Percentiles rank a stretch among this genome's conserved stretches.
phyloP scores from a whole-genome alignment of 2,329 filamentous ascomycete species.

The Ophiostoma sp. region DNA sequence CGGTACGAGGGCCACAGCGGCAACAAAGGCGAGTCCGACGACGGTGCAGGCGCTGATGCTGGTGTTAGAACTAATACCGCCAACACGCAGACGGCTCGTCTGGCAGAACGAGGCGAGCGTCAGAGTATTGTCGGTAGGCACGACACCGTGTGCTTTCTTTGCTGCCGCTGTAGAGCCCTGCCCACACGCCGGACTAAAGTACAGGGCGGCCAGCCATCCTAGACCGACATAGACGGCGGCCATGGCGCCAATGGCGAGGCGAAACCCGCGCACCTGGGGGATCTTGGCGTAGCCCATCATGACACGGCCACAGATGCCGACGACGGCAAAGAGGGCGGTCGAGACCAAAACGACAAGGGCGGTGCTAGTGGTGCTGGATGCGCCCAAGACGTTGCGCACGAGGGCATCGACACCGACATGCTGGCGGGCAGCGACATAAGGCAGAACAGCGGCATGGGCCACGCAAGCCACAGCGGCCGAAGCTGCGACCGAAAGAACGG shows the following conservation, averaged over 20 bases:
- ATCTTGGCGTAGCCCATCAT: conserved; percentile 35
- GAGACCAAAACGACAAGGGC: background rate
- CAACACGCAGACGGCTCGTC: background rate
- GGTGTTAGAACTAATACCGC: background rate
- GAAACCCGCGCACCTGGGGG: conserved; percentile 35
- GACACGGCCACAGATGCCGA: conserved; percentile 33
- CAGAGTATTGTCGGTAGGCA: background rate
- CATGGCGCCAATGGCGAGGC: conserved; percentile 36
- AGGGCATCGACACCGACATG: background rate
- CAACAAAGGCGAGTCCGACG: conserved; percentile 15
- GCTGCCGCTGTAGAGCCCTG: too few relatives aligned
- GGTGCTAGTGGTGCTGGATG: background rate
- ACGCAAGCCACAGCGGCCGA: conserved; percentile 36
- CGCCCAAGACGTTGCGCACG: background rate
- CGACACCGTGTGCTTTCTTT: background rate
- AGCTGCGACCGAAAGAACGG: conserved; percentile 34
- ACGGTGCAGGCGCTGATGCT: conserved; percentile 9
- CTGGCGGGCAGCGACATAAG: background rate
- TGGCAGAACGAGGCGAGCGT: conserved; percentile 1
- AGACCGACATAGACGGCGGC: conserved; percentile 32
- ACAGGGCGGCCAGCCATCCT: conserved; percentile 13
- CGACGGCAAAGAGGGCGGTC: conserved; percentile 8
- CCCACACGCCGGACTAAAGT: background rate
- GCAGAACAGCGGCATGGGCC: conserved; percentile 22
- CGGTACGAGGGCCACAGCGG: conserved; percentile 19